Percentiles rank a stretch among this genome's conserved stretches.
These are phyloP conservation scores for Maudiozyma pseudohumilis DNA, from an alignment of 805 yeast genomes.

Conservation along the genomic window DNA sequence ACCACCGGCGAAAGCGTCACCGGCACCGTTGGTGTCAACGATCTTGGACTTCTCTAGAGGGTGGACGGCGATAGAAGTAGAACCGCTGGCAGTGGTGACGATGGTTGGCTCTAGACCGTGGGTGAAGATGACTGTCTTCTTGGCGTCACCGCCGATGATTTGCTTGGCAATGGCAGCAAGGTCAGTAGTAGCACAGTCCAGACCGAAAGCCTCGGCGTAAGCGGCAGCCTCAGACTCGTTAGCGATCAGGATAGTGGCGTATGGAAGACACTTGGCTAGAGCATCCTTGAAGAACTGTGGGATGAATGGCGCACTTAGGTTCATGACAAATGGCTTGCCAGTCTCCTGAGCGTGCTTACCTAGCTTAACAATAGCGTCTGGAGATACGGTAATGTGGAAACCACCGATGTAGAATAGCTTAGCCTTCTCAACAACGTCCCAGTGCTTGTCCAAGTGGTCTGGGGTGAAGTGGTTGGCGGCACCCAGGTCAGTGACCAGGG, in stretches of 20 bases:
- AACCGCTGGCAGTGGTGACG: conserved; percentile 49
- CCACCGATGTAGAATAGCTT: conserved; percentile 90
- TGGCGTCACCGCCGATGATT: conserved; percentile 51
- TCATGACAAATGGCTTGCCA: conserved; percentile 70
- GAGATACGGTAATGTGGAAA: conserved; percentile 97
- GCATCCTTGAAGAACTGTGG: conserved; percentile 92
- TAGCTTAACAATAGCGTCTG: conserved; percentile 79
- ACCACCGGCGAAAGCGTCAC: conserved; percentile 97
- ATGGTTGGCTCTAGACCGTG: conserved; percentile 92
- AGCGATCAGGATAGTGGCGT: conserved; percentile 85
- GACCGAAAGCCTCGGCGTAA: conserved; percentile 77
- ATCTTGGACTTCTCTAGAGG: conserved; percentile 57
- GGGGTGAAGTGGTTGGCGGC: conserved; percentile 97
- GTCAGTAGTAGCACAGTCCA: conserved; percentile 40
- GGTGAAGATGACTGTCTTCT: conserved; percentile 86
- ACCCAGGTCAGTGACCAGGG: conserved; percentile 89
- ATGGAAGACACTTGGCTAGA: conserved; percentile 67
- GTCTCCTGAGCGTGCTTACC: conserved; percentile 86
- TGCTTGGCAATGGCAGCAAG: conserved; percentile 70
- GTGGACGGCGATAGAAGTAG: conserved; percentile 53
- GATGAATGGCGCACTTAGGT: conserved; percentile 94
- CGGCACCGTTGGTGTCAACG: conserved; percentile 96
- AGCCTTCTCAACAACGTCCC: conserved; percentile 76
- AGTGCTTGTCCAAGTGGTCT: conserved; percentile 76
- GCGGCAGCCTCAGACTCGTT: conserved; percentile 97